Base-by-base conservation (phyloP, 108 stramenopile genomes). In the Cyclostephanos tholiformis region DNA sequence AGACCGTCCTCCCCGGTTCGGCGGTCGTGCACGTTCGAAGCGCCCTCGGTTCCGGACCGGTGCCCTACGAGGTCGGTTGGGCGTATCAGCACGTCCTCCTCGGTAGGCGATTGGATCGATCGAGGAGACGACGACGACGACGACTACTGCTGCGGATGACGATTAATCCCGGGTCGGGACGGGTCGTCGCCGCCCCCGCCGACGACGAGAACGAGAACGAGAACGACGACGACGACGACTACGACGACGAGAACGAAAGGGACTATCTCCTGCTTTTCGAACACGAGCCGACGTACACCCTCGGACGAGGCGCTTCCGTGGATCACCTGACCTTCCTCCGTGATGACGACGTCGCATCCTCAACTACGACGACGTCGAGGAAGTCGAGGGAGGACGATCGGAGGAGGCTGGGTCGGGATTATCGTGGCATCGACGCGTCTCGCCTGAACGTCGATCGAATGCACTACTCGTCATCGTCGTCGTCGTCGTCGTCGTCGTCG, bases 261-360 rank as follows among this genome's bases (percentile, higher is more conserved):
- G 90, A 94, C 71, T 75, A 74, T 19, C 71, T 99, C 16, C 64
- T 99, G 7, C 62, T 98, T n/a, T 84, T 98, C 55, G 97, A 99
- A 76, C 99, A 99, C 74, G 44, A 83, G 13, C 95, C 95, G 16
- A 96, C 97, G n/a, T 98, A 98, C 81, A 99, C 99, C 7, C 82
- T 99, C 25, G 99, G 99, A 9, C 82, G 97, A 56, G 96, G 94
- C 12, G 95, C 97, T 7, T 84, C 89, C 56, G 92, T 91, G 62
- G 63, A 76, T 25, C 83, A 94, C 69, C 68, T 96, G 51, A 83
- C 82, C 20, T 93, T 96, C 79, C 68, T 90, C 17, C 17, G 51
- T 12, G 29, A 59, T 10, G 25, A 20, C 0, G 30, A 58, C 17
- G 57, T 35, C 30, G 57, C n/a, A n/a, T n/a, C n/a, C n/a, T n/a